These are phyloP conservation scores for Umbilicaria muhlenbergii DNA, from an alignment of 495 filamentous ascomycete species.

Conservation along the genomic window DNA sequence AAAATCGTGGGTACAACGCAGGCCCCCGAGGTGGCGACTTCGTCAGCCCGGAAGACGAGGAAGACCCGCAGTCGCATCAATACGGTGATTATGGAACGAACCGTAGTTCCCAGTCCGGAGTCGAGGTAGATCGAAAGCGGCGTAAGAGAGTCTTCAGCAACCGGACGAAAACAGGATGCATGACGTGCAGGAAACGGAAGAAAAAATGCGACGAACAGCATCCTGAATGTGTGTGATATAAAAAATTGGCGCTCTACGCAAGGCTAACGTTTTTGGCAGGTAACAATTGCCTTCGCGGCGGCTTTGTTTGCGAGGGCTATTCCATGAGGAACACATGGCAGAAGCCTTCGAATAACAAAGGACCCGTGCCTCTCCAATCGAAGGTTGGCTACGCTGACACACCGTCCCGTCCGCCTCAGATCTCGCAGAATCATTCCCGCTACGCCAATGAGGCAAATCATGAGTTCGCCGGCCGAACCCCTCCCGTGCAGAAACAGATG, in stretches of 20 bases:
- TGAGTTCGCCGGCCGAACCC: slow-evolving; percentile 14
- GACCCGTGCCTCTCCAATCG: slow-evolving; percentile 68
- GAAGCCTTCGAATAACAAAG: slow-evolving; percentile 40
- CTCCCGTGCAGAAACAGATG: slow-evolving; percentile 15
- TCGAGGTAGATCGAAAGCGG: slow-evolving; percentile 59
- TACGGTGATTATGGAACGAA: slow-evolving; percentile 25
- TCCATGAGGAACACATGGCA: slow-evolving; percentile 61
- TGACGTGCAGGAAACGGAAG: slow-evolving; percentile 87
- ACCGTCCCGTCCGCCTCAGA: slow-evolving; percentile 7
- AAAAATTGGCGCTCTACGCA: neutral
- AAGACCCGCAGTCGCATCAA: slow-evolving; percentile 20
- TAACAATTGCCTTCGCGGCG: slow-evolving; percentile 83
- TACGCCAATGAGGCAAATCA: slow-evolving; percentile 14
- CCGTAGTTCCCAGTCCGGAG: slow-evolving; percentile 17
- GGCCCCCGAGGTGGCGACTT: slow-evolving; percentile 16
- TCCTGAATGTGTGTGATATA: slow-evolving; percentile 58
- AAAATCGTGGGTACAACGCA: slow-evolving; percentile 27
- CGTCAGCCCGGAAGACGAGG: slow-evolving; percentile 20
- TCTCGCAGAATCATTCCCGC: slow-evolving; percentile 8
- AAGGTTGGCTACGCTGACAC: slow-evolving; percentile 51
- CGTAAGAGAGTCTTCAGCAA: slow-evolving; percentile 88
- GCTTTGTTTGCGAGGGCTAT: slow-evolving; percentile 92
- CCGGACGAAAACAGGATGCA: slow-evolving; percentile 91
- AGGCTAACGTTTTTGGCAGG: slow-evolving; percentile 34
- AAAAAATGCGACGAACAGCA: slow-evolving; percentile 98